phyloP scores from a whole-genome alignment of 2,329 filamentous ascomycete species.

The Pseudogymnoascus sp. region DNA sequence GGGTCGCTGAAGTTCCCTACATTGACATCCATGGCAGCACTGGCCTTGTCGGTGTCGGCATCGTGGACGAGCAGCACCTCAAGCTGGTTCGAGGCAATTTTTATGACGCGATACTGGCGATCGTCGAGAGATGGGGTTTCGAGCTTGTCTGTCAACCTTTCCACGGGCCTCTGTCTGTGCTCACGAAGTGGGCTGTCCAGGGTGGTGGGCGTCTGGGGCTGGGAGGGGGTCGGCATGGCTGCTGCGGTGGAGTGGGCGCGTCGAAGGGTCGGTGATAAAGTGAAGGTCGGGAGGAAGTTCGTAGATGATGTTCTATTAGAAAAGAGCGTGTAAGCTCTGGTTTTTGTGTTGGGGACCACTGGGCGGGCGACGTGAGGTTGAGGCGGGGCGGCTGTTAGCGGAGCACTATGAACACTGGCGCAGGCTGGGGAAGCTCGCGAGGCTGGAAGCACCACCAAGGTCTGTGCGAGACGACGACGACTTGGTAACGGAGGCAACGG shows the following conservation, averaged over 20 bases:
- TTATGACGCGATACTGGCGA: slow-evolving; percentile 79
- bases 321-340: slow-evolving; percentile 2
- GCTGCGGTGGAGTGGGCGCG: neutral
- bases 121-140: slow-evolving; percentile 83
- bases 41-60: slow-evolving; percentile 91
- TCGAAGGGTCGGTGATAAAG: neutral
- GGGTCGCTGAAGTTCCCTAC: slow-evolving; percentile 94
- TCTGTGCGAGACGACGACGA: slow-evolving; percentile 2
- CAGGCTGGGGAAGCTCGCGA: neutral
- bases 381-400: slow-evolving; percentile 4
- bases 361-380: slow-evolving; percentile 1
- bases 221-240: slow-evolving; percentile 27
- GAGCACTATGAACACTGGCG: slow-evolving; percentile 4
- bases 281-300: slow-evolving; percentile 1
- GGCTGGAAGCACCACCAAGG: neutral
- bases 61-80: slow-evolving; percentile 92
- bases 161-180: slow-evolving; percentile 25
- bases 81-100: slow-evolving; percentile 73
- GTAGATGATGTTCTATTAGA: slow-evolving; percentile 5
- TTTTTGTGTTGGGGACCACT: neutral
- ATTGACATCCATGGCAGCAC: slow-evolving; percentile 89
- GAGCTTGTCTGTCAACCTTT: slow-evolving; percentile 57
- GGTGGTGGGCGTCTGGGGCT: slow-evolving; percentile 25
- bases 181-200: slow-evolving; percentile 25
- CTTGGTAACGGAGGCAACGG: neutral